Evolutionary conservation across 2,329 filamentous ascomycete species (phyloP).

Genomic region (Colletotrichum trifolii): DNA sequence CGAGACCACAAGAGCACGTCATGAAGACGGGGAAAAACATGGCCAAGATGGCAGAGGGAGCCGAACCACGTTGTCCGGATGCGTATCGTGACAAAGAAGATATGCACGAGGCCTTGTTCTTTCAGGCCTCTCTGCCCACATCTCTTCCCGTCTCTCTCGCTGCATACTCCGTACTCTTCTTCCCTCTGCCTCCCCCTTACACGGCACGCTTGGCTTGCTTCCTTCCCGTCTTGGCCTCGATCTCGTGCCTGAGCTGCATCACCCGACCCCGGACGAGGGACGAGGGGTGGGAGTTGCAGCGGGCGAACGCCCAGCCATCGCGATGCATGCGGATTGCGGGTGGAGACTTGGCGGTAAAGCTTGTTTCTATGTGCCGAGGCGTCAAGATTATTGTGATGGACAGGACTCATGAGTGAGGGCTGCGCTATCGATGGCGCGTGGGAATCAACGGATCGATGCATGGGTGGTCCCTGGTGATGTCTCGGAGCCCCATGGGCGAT

Average conservation of each 20-base stretch:
- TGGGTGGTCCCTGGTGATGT: slow-evolving; percentile 13
- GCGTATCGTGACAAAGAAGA: slow-evolving; percentile 19
- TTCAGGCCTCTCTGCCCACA: no score
- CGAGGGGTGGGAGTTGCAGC: slow-evolving; percentile 19
- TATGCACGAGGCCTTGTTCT: neutral
- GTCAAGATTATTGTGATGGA: neutral
- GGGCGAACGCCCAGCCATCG: neutral
- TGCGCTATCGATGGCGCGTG: no score
- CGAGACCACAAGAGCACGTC: slow-evolving; percentile 30
- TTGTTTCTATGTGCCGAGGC: slow-evolving; percentile 36
- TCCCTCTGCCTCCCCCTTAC: neutral
- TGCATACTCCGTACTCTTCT: neutral
- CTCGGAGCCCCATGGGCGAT: slow-evolving; percentile 20
- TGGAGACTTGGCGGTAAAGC: slow-evolving; percentile 36
- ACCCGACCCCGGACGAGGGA: slow-evolving; percentile 17
- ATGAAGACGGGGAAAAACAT: slow-evolving; percentile 9
- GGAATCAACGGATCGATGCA: neutral
- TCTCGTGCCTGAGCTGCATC: slow-evolving; percentile 18
- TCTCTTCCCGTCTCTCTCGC: neutral
- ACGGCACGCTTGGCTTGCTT: neutral
- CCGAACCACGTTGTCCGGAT: slow-evolving; percentile 16
- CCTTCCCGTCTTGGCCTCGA: slow-evolving; percentile 35
- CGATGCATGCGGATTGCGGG: slow-evolving; percentile 29
- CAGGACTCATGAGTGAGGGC: no score
- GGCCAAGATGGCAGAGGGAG: slow-evolving; percentile 28